phyloP scores from a whole-genome alignment of 768 basidiomycete genomes.

The Russula foetens region DNA sequence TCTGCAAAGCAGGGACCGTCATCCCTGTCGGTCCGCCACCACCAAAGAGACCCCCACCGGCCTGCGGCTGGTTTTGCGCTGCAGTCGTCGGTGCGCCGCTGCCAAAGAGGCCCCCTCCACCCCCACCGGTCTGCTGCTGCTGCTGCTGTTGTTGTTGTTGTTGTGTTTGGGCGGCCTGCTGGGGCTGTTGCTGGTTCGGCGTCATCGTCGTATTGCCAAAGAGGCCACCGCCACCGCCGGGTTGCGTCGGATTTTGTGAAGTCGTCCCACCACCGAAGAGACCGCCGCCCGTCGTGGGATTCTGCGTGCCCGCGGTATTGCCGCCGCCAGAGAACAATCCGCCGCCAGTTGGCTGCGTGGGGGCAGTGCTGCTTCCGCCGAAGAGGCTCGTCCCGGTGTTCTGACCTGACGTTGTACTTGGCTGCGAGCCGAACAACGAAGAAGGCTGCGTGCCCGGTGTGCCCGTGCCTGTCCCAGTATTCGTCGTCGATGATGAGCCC shows the following conservation, averaged over 20 bases:
- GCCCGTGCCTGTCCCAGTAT: not conserved
- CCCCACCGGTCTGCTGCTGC: not conserved
- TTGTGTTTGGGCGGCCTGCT: not conserved
- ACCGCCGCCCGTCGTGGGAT: not conserved
- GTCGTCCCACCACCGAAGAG: conserved; percentile 6
- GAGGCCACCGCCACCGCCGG: conserved; percentile 21
- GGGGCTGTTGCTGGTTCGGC: not conserved
- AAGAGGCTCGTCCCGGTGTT: conserved; percentile 2
- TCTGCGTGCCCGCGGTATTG: not conserved
- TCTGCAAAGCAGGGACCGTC: not conserved
- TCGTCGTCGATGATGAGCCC: conserved; percentile 9
- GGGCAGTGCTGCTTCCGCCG: conserved; percentile 2
- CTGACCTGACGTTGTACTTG: not conserved
- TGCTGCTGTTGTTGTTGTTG: too few species aligned
- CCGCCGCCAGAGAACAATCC: conserved; percentile 24
- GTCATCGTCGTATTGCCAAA: conserved; percentile 12
- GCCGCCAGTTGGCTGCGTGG: conserved; percentile 10
- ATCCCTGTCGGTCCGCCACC: not conserved
- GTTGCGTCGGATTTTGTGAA: conserved; percentile 2
- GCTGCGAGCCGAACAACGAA: conserved; percentile 12
- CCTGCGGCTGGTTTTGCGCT: not conserved
- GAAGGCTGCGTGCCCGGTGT: not conserved
- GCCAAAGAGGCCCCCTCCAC: conserved; percentile 4
- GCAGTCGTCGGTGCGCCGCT: not conserved
- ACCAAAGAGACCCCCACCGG: conserved; percentile 13